These are phyloP conservation scores for Solanum hybrid DNA, from an alignment of 305 asterid species.

Conservation along the genomic window DNA sequence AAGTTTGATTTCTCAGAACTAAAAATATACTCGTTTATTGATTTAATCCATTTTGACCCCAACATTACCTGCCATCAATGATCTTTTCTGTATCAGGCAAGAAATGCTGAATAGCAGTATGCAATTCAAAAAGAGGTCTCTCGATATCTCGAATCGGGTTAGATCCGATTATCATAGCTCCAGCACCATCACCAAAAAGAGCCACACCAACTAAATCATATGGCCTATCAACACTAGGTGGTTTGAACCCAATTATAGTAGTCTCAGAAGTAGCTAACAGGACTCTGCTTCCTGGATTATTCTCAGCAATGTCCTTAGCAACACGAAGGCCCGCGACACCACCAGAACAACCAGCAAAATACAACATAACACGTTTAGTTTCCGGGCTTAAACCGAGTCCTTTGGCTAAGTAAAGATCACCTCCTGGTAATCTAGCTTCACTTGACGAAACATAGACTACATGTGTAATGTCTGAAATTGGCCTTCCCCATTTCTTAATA, in stretches of 20 bases:
- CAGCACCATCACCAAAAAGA: constrained; percentile 92
- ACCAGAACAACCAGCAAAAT: constrained; percentile 93
- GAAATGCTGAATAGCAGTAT: constrained; percentile 68
- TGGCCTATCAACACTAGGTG: constrained; percentile 70
- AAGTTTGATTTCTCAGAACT: neutral
- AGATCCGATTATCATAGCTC: constrained; percentile 75
- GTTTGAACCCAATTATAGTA: constrained; percentile 79
- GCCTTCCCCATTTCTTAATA: constrained; percentile 57
- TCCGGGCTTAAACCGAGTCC: constrained; percentile 74
- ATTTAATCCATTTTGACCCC: neutral
- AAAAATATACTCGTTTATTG: neutral
- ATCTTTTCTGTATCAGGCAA: constrained; percentile 76
- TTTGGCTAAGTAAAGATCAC: constrained; percentile 80
- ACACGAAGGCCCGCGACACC: constrained; percentile 96
- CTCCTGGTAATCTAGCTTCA: constrained; percentile 67
- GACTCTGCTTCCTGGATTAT: constrained; percentile 80
- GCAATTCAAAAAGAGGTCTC: constrained; percentile 65
- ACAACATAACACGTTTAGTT: constrained; percentile 63
- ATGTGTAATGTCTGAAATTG: constrained; percentile 62
- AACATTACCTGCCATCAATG: constrained; percentile 48
- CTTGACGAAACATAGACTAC: constrained; percentile 69
- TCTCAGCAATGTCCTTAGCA: constrained; percentile 91
- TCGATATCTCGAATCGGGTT: constrained; percentile 33
- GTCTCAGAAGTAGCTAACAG: constrained; percentile 90
- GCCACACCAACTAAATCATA: constrained; percentile 89